phyloP scores from a whole-genome alignment of 2,329 filamentous ascomycete genomes.

The Xylariaceae sp. region DNA sequence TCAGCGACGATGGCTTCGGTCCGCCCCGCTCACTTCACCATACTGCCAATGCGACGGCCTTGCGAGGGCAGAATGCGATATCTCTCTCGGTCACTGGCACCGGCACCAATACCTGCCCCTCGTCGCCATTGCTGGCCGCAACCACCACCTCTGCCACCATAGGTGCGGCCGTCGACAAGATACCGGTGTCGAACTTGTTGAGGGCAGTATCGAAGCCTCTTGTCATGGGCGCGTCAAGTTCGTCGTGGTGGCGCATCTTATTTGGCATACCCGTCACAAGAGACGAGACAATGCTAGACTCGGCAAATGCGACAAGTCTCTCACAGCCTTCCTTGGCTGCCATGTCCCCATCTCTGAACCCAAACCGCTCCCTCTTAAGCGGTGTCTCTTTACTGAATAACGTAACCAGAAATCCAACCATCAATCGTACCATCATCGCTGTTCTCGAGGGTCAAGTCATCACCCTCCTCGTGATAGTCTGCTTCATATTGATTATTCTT shows the following conservation, averaged over 20 bases:
- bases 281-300: slow-evolving; percentile 14
- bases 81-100: slow-evolving; percentile 21
- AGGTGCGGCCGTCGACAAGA: slow-evolving; percentile 31
- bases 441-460: slow-evolving; percentile 91
- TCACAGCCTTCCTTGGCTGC: slow-evolving; percentile 11
- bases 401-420: slow-evolving; percentile 61
- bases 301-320: slow-evolving; percentile 16
- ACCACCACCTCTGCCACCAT: slow-evolving; percentile 35
- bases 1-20: slow-evolving; percentile 71
- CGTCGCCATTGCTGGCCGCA: slow-evolving; percentile 34
- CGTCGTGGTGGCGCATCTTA: slow-evolving; percentile 27
- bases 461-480: slow-evolving; percentile 83
- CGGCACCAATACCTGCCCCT: slow-evolving; percentile 31
- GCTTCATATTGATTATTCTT: slow-evolving; percentile 93
- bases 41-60: slow-evolving; percentile 19
- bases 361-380: slow-evolving; percentile 47
- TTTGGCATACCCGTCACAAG: slow-evolving; percentile 15
- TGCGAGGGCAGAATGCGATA: slow-evolving; percentile 11
- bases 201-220: slow-evolving; percentile 26
- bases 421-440: slow-evolving; percentile 78
- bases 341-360: slow-evolving; percentile 5
- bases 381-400: slow-evolving; percentile 54
- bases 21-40: slow-evolving; percentile 27
- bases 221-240: slow-evolving; percentile 29
- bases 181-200: slow-evolving; percentile 23